These are phyloP conservation scores for Anthracocystis panici-leucophaei DNA, from an alignment of 1,284 basidiomycete species.

Conservation along the genomic window DNA sequence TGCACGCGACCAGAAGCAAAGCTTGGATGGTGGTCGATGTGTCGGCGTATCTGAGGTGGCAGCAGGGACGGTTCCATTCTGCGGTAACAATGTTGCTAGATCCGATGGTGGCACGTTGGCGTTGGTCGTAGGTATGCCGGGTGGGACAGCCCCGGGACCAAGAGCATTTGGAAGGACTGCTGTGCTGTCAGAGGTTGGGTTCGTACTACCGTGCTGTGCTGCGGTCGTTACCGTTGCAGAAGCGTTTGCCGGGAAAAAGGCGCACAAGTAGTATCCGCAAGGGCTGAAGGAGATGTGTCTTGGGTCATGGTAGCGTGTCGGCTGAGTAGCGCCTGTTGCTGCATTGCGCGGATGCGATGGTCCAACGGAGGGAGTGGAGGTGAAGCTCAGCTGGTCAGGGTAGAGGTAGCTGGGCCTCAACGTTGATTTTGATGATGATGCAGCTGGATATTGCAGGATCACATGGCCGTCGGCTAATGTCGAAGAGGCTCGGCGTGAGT, in stretches of 20 bases:
- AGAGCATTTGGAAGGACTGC: conserved; percentile 1
- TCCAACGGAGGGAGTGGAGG: conserved; percentile 3
- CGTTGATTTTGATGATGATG: conserved; percentile 10
- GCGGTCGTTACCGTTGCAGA: not conserved
- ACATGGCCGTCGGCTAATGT: conserved; percentile 25
- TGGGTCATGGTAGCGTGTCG: conserved; percentile 27
- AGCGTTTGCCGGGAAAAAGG: conserved; percentile 20
- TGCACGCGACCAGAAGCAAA: conserved; percentile 51
- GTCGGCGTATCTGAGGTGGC: not conserved
- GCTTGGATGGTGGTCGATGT: conserved; percentile 7
- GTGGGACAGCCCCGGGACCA: not conserved
- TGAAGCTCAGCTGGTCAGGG: conserved; percentile 17
- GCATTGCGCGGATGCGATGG: conserved; percentile 12
- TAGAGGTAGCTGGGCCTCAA: conserved; percentile 23
- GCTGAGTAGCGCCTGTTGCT: not conserved
- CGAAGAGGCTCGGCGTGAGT: conserved; percentile 12
- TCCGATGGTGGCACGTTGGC: not conserved
- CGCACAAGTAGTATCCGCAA: conserved; percentile 49
- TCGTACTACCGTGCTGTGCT: not conserved
- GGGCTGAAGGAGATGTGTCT: conserved; percentile 46
- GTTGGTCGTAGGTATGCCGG: too few relatives aligned
- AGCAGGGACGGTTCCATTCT: not conserved
- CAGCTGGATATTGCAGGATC: conserved; percentile 25
- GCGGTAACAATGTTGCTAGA: conserved; percentile 1
- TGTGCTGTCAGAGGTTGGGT: not conserved